Base-by-base conservation (phyloP, 2,329 filamentous ascomycete genomes). In the Fusarium concolor region DNA sequence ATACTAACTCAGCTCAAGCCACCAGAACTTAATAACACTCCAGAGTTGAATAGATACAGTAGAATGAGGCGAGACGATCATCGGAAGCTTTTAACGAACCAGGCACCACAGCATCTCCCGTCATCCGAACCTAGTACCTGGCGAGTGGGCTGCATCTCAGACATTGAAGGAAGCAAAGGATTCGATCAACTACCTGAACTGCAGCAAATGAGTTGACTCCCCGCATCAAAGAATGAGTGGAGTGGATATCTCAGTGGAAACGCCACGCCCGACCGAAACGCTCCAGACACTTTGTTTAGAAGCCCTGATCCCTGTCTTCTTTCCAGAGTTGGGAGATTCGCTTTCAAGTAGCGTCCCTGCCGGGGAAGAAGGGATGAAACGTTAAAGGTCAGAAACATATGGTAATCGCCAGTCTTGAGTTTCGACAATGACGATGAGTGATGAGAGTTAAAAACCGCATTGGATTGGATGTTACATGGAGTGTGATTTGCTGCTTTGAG, bases 301-400 rank as follows among this genome's bases (percentile, higher is more conserved):
- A 51, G 37, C 56, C 71, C 65, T 62, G 56, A 26, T 60, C 71
- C 71, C 67, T 56, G 71, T 44, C 51, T 46, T 11, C 43, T 28
- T 33, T 43, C 29, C 51, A 50, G 22, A 39, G 28, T 44, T 33
- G 38, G 44, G 46, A 52, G 38, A 38, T 38, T 28, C 31, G 31
- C 38, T 44, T 35, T 38, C 52, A 33, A 52, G 14, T 47, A 47
- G 47, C 33, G 62, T 45, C 47, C 53, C 52, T 52, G 37, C 67
- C 67, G 65, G 67, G 65, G 63, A 66, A 59, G 57, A 58, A 67
- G 50, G 52, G 53, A 67, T 73, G 63, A 74, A 74, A 73, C 71
- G 50, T 42, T 44, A 42, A 45, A 59, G 43, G 62, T 63, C 24
- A 60, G 64, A 58, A 60, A 60, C 62, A 70, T 39, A 57, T 46